phyloP scores from a whole-genome alignment of 129 eudicot genomes.

The Lactuca saligna region DNA sequence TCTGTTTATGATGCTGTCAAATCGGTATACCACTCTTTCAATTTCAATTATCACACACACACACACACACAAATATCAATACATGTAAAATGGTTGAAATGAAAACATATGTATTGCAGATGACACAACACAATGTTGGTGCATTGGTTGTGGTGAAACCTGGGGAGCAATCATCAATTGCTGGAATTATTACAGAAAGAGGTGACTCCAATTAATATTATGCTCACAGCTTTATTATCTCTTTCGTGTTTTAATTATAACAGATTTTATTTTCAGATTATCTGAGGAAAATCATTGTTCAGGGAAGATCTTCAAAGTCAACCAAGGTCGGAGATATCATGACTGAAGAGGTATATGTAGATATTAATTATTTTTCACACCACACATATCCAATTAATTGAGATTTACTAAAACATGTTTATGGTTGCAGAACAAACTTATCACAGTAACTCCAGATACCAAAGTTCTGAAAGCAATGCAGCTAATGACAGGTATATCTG shows the following conservation, averaged over 20 bases:
- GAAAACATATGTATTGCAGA: constrained; percentile 44
- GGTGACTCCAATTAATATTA: constrained; percentile 39
- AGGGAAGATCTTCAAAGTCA: constrained; percentile 98
- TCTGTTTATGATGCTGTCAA: constrained; percentile 95
- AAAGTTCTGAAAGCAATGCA: constrained; percentile 99
- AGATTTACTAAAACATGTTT: constrained; percentile 1
- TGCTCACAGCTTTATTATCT: background rate
- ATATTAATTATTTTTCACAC: background rate
- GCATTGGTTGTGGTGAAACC: constrained; percentile 98
- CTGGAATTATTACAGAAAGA: constrained; percentile 98
- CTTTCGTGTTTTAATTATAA: background rate
- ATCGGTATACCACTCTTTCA: constrained; percentile 55
- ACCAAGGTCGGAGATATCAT: constrained; percentile 98
- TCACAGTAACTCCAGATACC: constrained; percentile 96
- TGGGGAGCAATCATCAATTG: constrained; percentile 82
- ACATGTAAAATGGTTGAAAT: constrained; percentile 9
- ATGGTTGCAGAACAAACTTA: constrained; percentile 89
- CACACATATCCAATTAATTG: background rate
- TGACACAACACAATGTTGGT: constrained; percentile 99
- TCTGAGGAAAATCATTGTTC: constrained; percentile 96
- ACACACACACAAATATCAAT: background rate
- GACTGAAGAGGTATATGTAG: constrained; percentile 90
- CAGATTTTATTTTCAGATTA: constrained; percentile 53
- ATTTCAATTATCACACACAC: background rate
- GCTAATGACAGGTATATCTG: constrained; percentile 82